phyloP scores from a whole-genome alignment of 2,329 filamentous ascomycete genomes.

The Cytospora paraplurivora region DNA sequence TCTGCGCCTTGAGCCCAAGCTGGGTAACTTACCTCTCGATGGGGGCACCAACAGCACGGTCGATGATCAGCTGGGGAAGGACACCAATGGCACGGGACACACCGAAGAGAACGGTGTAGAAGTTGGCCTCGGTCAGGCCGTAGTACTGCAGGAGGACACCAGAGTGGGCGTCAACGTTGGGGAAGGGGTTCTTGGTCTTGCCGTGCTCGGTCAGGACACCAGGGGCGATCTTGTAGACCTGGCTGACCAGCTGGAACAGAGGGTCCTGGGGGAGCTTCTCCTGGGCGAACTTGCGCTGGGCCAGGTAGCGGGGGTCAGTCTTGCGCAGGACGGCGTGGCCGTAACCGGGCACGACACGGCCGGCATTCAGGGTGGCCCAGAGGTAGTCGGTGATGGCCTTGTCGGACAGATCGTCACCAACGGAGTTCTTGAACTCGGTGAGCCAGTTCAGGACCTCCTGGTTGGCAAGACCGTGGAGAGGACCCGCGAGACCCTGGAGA shows the following conservation, averaged over 20 bases:
- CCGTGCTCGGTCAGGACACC: conserved; percentile 96
- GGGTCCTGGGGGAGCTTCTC: conserved; percentile 93
- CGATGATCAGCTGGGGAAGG: conserved; percentile 98
- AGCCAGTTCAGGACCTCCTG: conserved; percentile 99
- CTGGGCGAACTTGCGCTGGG: conserved; percentile 95
- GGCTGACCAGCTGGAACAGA: conserved; percentile 99
- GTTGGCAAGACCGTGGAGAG: conserved; percentile 98
- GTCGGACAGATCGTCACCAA: conserved; percentile 95
- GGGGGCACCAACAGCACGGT: conserved; percentile 93
- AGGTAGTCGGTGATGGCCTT: conserved; percentile 98
- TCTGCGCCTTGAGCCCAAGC: neutral
- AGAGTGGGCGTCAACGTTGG: conserved; percentile 98
- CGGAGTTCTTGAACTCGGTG: conserved; percentile 93
- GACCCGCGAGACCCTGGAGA: conserved; percentile 96
- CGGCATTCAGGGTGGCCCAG: conserved; percentile 93
- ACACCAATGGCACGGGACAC: conserved; percentile 98
- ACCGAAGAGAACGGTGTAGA: conserved; percentile 99
- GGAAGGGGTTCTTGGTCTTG: conserved; percentile 99
- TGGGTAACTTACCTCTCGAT: conserved; percentile 71
- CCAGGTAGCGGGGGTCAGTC: conserved; percentile 98
- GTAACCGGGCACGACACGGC: conserved; percentile 96
- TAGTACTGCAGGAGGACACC: conserved; percentile 99
- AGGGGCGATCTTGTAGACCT: conserved; percentile 99
- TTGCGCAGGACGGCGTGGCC: conserved; percentile 99
- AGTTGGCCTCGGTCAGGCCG: conserved; percentile 97